Base-by-base conservation (phyloP, 768 basidiomycete species). In the Leccinum imitatum region DNA sequence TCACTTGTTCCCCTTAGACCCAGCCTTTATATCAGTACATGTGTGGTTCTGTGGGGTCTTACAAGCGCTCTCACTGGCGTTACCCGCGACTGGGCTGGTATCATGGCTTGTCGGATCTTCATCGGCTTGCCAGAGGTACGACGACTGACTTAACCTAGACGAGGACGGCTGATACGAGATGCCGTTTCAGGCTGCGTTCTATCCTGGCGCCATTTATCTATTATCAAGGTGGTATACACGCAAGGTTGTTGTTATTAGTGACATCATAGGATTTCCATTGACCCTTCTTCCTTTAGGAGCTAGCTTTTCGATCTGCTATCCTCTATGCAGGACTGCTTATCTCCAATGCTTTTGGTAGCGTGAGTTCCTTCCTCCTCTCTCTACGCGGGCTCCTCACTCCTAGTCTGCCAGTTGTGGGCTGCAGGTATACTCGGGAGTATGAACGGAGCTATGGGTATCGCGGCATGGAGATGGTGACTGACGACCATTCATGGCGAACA, bases 381-480 rank as follows among this genome's bases (percentile, higher is more conserved):
- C 23, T 23, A 17, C 3, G 11, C 15, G 5, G 14, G 31, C 6
- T 19, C 47, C 7, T 30, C 15, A 25, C 19, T 1, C 33, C 33
- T 50, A 50, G 31, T 25, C 9, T 13, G 11, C 19, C 60, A 88
- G 84, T 69, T 90, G 7, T 82, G 90, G 66, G 90, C 88, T 15
- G 89, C 89, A n/a, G 89, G 87, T 11, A 87, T 91, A 56, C 78
- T 93, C 15, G 75, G 78, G 1, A 80, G 78, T 47, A 87, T 91
- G 88, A 82, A 91, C 61, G 88, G 87, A 1, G 79, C 78, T 54
- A 75, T 82, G 4, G 89, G 88, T 2, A 84, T 88, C 46, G 69
- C 84, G 30, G 87, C 86, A 10, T 91, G 89, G 89, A 67, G 86
- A 77, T 91, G 84, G 86, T 85, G 61, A 60, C 76, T 58, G 13